phyloP scores from a whole-genome alignment of 2,329 filamentous ascomycete species.

The Diplodia scrobiculata region DNA sequence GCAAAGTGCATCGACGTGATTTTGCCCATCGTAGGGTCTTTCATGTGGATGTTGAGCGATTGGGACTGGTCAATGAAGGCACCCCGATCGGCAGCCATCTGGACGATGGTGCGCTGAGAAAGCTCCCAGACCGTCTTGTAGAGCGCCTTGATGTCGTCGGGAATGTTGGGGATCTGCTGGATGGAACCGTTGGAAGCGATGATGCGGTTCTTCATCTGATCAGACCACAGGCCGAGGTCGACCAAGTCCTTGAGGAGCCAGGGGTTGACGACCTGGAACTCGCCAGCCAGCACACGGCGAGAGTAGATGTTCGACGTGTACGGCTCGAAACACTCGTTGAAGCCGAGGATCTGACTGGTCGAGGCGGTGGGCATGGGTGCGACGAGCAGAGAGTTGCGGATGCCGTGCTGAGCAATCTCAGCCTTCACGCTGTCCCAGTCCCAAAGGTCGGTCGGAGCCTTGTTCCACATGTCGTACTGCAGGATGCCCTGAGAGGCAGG shows the following conservation, averaged over 20 bases:
- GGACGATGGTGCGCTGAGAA: slow-evolving; percentile 88
- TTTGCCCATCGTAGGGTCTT: slow-evolving; percentile 99
- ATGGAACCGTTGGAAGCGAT: slow-evolving; percentile 95
- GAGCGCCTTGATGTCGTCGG: slow-evolving; percentile 88
- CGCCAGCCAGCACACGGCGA: slow-evolving; percentile 92
- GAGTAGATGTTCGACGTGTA: slow-evolving; percentile 99
- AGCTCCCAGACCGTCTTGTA: slow-evolving; percentile 99
- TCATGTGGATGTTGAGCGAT: slow-evolving; percentile 99
- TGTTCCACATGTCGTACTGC: slow-evolving; percentile 98
- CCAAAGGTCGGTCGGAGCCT: slow-evolving; percentile 92
- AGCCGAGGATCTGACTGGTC: slow-evolving; percentile 95
- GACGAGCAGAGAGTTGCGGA: slow-evolving; percentile 92
- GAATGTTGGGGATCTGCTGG: slow-evolving; percentile 96
- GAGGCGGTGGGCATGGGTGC: slow-evolving; percentile 98
- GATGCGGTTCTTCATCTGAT: slow-evolving; percentile 99
- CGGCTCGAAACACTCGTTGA: slow-evolving; percentile 99
- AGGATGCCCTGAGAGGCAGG: slow-evolving; percentile 93
- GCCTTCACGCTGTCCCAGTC: slow-evolving; percentile 89
- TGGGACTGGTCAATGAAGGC: slow-evolving; percentile 99
- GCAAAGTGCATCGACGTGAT: slow-evolving; percentile 99
- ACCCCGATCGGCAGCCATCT: slow-evolving; percentile 98
- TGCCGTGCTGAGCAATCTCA: slow-evolving; percentile 87
- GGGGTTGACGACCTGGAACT: slow-evolving; percentile 99
- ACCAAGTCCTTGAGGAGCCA: slow-evolving; percentile 98
- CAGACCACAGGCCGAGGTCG: slow-evolving; percentile 96